Conservation (phyloP, 2,329 filamentous ascomycete genomes). For the Ascomycota sp. region DNA sequence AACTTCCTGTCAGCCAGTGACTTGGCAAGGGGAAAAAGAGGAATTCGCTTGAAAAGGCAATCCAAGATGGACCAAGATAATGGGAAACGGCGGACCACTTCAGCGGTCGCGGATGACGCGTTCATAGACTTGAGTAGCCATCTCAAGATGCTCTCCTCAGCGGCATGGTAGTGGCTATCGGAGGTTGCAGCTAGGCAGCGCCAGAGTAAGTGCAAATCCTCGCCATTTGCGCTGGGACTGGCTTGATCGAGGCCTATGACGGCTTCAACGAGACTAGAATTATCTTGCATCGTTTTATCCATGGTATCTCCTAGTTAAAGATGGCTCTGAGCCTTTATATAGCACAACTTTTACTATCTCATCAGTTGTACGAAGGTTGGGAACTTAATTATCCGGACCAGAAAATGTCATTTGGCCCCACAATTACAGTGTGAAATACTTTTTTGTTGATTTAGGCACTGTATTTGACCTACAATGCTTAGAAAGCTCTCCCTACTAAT, state of each 20-base stretch:
- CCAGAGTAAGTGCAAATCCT: slow-evolving; percentile 30
- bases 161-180: slow-evolving; percentile 24
- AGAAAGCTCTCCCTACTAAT: no score
- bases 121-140: slow-evolving; percentile 45
- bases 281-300: slow-evolving; percentile 8
- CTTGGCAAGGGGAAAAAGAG: slow-evolving; percentile 47
- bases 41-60: slow-evolving; percentile 41
- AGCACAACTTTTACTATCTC: no score
- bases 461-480: no score
- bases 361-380: no score
- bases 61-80: slow-evolving; percentile 41
- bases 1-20: slow-evolving; percentile 53
- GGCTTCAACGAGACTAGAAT: slow-evolving; percentile 25
- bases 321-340: not conserved
- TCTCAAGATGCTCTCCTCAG: slow-evolving; percentile 36
- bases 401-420: no score
- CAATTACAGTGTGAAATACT: no score
- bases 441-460: no score
- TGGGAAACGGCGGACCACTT: slow-evolving; percentile 33
- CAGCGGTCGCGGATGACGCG: slow-evolving; percentile 21
- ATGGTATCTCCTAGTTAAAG: not conserved
- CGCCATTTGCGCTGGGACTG: slow-evolving; percentile 19
- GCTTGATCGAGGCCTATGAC: slow-evolving; percentile 35
- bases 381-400: no score
- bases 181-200: slow-evolving; percentile 21